Evolutionary conservation across 306 rosid species (phyloP).

Genomic region (Prunus mume): DNA sequence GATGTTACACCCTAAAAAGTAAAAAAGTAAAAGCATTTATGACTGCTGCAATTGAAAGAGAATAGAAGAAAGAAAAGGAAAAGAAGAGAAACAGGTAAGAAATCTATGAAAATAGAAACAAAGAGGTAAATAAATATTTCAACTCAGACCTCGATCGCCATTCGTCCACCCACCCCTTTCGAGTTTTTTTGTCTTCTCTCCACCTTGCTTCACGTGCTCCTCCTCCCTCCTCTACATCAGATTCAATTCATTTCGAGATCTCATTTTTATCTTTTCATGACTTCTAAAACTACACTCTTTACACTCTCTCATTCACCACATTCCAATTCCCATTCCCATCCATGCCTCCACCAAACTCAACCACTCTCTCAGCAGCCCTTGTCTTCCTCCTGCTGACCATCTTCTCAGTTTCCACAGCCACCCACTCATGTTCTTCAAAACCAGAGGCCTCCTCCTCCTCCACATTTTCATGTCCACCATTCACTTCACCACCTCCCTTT

Average conservation of each 20-base stretch:
- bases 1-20: not conserved
- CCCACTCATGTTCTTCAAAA: conserved; percentile 34
- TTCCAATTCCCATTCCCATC: not conserved
- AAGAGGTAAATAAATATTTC: not conserved
- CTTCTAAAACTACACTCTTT: not conserved
- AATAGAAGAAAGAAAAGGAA: not conserved
- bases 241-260: not conserved
- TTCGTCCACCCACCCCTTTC: not conserved
- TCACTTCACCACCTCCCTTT: conserved; percentile 43
- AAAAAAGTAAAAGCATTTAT: not conserved
- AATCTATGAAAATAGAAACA: not conserved
- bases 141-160: not conserved
- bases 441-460: not conserved
- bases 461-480: conserved; percentile 55
- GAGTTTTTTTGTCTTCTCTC: conserved; percentile 1
- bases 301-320: not conserved
- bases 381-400: not conserved
- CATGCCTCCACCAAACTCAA: conserved; percentile 25
- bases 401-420: conserved; percentile 1
- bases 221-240: not conserved
- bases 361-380: not conserved
- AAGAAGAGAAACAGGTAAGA: not conserved
- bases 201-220: conserved; percentile 2
- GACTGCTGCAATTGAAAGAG: not conserved
- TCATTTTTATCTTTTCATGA: not conserved